Base-by-base conservation (phyloP, 1,284 basidiomycete species). In the Ustilago hordei region DNA sequence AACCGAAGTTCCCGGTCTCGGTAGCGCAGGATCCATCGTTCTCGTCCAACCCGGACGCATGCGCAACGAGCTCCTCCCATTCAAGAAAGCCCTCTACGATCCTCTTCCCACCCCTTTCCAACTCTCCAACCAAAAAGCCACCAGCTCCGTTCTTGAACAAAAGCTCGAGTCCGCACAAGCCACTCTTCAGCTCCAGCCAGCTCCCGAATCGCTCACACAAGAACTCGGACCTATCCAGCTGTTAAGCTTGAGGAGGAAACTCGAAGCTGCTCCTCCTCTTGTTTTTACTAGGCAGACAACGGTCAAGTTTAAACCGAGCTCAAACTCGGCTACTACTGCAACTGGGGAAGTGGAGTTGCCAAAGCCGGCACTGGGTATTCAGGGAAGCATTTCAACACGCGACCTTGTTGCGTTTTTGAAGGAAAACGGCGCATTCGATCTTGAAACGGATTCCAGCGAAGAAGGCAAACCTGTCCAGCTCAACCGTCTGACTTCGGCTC, bases 31-130 rank as follows among this genome's bases (percentile, higher is more conserved):
- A 8, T 56, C 47, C 54, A 55, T 66, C 23, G 69, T 72, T 11
- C 75, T 77, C 38, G 75, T 77, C 55, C 69, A 69, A 17, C 75
- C 75, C 0, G 75, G 75, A 45, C 69, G 69, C 31, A 77, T 77
- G 75, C 75, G 75, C 50, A 77, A 77, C 69, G 53, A 64, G 59
- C 66, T 77, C 23, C 56, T 77, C 12, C 75, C 75, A 17, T 3
- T 17, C 0, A 11, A 47, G 13, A 65, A 69, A 66, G 75, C 75
- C 64, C 28, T 69, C 57, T 77, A 77, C 58, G 53, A 64, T 52
- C 75, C 75, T 31, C 60, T 77, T 6, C 66, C 69, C 2, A 76
- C 74, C 2, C 73, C 73, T 12, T 67, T 64, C 50, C 61, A 66
- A 17, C 55, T 69, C n/a, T 55, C 74, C 6, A 23, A 55, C 39